These are phyloP conservation scores for Arthrobotrys iridis DNA, from an alignment of 2,329 filamentous ascomycete genomes.

Conservation along the genomic window DNA sequence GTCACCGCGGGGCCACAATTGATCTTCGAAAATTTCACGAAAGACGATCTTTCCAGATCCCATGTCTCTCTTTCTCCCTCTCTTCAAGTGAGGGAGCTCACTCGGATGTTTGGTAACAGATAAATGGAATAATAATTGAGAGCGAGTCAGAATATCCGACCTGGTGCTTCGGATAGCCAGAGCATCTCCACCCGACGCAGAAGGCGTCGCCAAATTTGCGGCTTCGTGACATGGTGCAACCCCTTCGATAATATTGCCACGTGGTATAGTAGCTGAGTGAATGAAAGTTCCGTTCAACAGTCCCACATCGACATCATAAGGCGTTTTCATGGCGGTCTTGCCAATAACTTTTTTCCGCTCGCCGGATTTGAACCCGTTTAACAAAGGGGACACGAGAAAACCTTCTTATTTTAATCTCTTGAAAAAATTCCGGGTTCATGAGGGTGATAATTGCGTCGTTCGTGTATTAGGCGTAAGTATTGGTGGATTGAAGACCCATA, in stretches of 20 bases:
- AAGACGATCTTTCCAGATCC: slow-evolving; percentile 33
- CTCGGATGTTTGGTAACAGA: slow-evolving; percentile 21
- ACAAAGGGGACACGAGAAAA: neutral
- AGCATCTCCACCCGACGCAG: slow-evolving; percentile 31
- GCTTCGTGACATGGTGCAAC: neutral
- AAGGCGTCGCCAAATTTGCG: slow-evolving; percentile 38
- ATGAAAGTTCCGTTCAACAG: slow-evolving; percentile 16
- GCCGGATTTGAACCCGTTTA: neutral
- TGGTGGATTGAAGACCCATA: slow-evolving; percentile 31
- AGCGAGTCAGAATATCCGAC: slow-evolving; percentile 24
- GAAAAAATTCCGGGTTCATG: slow-evolving; percentile 13
- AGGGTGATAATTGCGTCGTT: slow-evolving; percentile 8
- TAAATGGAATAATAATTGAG: slow-evolving; percentile 4
- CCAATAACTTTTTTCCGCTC: neutral
- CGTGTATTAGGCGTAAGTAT: slow-evolving; percentile 21
- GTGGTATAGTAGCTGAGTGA: slow-evolving; percentile 39
- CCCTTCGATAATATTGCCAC: slow-evolving; percentile 40
- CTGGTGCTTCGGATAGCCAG: neutral
- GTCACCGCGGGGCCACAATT: slow-evolving; percentile 7
- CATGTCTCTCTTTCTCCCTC: slow-evolving; percentile 1
- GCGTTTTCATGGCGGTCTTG: slow-evolving; percentile 29
- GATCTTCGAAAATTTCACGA: slow-evolving; percentile 14
- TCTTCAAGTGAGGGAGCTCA: slow-evolving; percentile 21
- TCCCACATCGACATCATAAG: slow-evolving; percentile 42
- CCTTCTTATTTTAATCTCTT: neutral